phyloP scores from a whole-genome alignment of 2,329 filamentous ascomycete species.

The Graphilbum sp. region DNA sequence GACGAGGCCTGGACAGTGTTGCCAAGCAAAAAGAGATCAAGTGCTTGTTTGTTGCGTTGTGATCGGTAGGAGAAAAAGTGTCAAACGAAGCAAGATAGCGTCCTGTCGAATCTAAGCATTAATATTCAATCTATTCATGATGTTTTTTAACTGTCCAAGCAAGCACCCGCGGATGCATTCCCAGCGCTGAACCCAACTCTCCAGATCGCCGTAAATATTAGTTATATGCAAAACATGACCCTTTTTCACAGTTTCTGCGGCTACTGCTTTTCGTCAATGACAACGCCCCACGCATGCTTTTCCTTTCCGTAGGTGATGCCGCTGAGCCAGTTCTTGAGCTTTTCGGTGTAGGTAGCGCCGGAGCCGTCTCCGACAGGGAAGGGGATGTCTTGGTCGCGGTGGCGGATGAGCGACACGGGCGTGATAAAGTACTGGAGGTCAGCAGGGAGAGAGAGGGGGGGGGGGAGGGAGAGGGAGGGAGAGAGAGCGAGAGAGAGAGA shows the following conservation, averaged over 20 bases:
- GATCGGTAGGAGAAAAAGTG: background rate
- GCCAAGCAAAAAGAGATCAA: background rate
- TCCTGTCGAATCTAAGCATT: too few species aligned
- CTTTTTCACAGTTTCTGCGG: too few species aligned
- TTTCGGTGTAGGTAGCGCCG: slow-evolving; percentile 37
- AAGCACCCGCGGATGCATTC: too few species aligned
- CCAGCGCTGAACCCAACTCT: too few species aligned
- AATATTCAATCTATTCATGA: too few species aligned
- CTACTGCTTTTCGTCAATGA: slow-evolving; percentile 37
- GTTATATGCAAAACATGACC: too few species aligned
- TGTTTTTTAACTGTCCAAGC: too few species aligned
- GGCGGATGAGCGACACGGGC: slow-evolving; percentile 51
- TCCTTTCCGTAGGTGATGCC: slow-evolving; percentile 62
- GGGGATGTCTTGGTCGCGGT: slow-evolving; percentile 45
- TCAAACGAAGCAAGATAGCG: background rate
- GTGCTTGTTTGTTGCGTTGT: too few species aligned
- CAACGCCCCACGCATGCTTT: slow-evolving; percentile 52
- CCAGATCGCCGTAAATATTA: too few species aligned
- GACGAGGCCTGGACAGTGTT: too few species aligned
- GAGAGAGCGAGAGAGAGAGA: background rate
- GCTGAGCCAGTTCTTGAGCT: slow-evolving; percentile 49
- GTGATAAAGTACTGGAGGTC: slow-evolving; percentile 48
- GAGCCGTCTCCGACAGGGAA: slow-evolving; percentile 42
- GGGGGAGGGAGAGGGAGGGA: background rate
- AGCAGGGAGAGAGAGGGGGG: slow-evolving; percentile 7